Evolutionary conservation across 2,329 filamentous ascomycete genomes (phyloP), one percentile per base, ranked within the genome.

Genomic region (Penicillium sp.): DNA sequence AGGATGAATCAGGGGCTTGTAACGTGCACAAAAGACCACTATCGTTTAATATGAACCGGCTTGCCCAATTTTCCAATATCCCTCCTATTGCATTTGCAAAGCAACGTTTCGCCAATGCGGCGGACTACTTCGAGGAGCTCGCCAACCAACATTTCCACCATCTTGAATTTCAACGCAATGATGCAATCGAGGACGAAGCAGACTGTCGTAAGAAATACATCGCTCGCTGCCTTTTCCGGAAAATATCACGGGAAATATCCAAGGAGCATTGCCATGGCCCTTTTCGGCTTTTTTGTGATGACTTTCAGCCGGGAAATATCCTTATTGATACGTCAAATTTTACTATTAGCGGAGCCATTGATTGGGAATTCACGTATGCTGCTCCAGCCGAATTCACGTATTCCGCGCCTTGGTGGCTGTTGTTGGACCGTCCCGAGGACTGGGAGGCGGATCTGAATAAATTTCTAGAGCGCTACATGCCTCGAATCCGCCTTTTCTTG

Each of bases 341-440:
- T 47, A 38, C 35, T 52, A 58, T 67, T n/a, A 58, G 43, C 38
- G 64, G 58, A 33, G 65, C 65, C 9, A 60, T 68, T 21, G 66
- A 69, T 47, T 69, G 64, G 65, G 66, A 68, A 47, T 68, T 65
- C 55, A 59, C 61, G n/a, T 65, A 69, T 46, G 63, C 63, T 48
- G 65, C 65, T 16, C 60, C 62, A 18, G 60, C 62, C 54, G 61
- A 64, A 50, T 66, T 66, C 52, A 59, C 61, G 16, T 60, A 62
- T 59, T 55, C 55, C 33, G 60, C 66, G 28, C 65, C 64, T 46
- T 68, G 62, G 60, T 67, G 64, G 67, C 60, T 68, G 23, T 61
- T 68, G 28, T 47, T 68, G 12, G 62, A 64, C 35, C 59, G 55
- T 18, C 67, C 63, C 26, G 66, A 67, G 55, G 63, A 65, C 56